Evolutionary conservation across 2,329 filamentous ascomycete species (phyloP).

Genomic region (Colletotrichum camelliae): DNA sequence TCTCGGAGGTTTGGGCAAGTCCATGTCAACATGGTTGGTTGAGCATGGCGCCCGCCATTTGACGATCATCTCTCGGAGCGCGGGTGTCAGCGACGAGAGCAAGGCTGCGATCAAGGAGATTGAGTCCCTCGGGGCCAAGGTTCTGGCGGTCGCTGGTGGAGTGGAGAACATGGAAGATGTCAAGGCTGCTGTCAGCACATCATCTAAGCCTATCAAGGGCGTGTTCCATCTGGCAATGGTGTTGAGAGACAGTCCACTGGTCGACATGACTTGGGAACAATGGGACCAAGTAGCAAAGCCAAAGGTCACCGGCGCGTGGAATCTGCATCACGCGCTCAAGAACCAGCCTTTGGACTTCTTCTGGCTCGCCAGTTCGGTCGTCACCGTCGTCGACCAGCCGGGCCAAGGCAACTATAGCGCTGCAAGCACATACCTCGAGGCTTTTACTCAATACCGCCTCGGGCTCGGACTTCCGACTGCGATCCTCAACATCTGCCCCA

Average conservation of each 20-base stretch:
- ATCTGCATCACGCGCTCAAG: not conserved
- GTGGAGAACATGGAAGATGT: constrained; percentile 14
- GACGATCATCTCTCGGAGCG: constrained; percentile 21
- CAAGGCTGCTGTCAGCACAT: constrained; percentile 15
- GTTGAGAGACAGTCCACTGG: not conserved
- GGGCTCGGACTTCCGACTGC: constrained; percentile 39
- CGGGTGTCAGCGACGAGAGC: not conserved
- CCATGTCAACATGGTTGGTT: not conserved
- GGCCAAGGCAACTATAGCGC: constrained; percentile 45
- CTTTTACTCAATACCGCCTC: constrained; percentile 40
- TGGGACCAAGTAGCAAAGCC: not conserved
- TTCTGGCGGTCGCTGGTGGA: not conserved
- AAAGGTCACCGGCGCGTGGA: not conserved
- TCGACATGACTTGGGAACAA: not conserved
- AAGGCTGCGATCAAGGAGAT: constrained; percentile 24
- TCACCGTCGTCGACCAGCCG: constrained; percentile 36
- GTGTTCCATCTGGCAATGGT: constrained; percentile 28
- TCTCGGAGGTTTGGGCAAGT: not conserved
- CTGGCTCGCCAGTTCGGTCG: constrained; percentile 36
- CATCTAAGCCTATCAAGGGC: constrained; percentile 33
- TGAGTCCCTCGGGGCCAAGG: not conserved
- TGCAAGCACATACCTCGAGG: constrained; percentile 45
- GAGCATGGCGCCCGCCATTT: constrained; percentile 25
- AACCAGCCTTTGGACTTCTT: constrained; percentile 40
- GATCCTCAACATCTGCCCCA: constrained; percentile 41